Evolutionary conservation across 805 yeast genomes (phyloP), one percentile per base, ranked within the genome.

Genomic region (Sugiyamaella marilandica): DNA sequence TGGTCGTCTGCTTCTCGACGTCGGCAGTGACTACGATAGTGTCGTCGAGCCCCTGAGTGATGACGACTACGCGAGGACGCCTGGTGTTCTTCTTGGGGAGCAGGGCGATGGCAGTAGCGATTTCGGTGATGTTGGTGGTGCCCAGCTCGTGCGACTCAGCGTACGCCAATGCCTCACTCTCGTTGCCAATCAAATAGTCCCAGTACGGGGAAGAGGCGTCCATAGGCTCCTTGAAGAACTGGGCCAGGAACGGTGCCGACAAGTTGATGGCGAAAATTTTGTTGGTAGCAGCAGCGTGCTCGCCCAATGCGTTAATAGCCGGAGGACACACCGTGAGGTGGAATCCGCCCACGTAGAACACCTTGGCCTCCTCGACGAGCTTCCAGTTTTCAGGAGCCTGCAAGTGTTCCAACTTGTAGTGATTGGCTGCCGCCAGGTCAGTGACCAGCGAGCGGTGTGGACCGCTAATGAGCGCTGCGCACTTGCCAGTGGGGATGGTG

Each of bases 291-390:
- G 94, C 86, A 59, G 98, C 97, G 69, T 94, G 96, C 73, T 89
- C 79, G 62, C 97, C 99, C 64, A 94, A 78, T 55, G 84, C 82
- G 62, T 79, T 77, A 66, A 94, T 94, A 53, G 99, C 97, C 55
- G 85, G 95, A 60, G 96, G 97, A 60, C 96, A 87, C 53, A 94
- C 99, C 53, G 99, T 94, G 74, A 94, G 80, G 73, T 94, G 99
- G 88, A 84, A 94, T n/a, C 99, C 99, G 65, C 98, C 99, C 67
- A 94, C 86, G 80, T 94, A 94, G 78, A 75, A 94, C 65, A 76
- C 78, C 70, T 83, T 77, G 56, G 92, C 98, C 48, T 74, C 76
- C 73, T 88, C 90, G 57, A 94, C 96, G 55, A 76, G 73, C 59
- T 74, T 74, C 97, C 97, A 91, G 79, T 91, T 88, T 73, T 85